These are phyloP conservation scores for Wickerhamomyces chaumierensis DNA, from an alignment of 805 yeast genomes.

Conservation along the genomic window DNA sequence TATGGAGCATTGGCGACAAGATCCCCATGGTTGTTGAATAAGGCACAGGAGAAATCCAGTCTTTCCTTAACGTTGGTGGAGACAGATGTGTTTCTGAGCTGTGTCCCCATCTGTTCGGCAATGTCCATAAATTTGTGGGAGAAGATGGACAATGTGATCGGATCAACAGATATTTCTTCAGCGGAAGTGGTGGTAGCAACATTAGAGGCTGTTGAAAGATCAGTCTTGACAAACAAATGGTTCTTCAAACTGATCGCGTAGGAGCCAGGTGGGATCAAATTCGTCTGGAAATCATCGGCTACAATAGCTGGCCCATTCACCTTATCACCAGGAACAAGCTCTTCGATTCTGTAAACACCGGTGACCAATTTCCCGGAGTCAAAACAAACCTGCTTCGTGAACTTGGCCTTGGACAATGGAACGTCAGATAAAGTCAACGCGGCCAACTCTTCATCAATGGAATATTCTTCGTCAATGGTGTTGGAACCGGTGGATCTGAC, in stretches of 20 bases:
- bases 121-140: slow-evolving; percentile 83
- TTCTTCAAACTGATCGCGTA: slow-evolving; percentile 43
- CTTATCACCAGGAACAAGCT: slow-evolving; percentile 38
- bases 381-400: slow-evolving; percentile 44
- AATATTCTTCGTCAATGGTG: slow-evolving; percentile 25
- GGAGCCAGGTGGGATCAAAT: slow-evolving; percentile 55
- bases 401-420: slow-evolving; percentile 19
- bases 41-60: slow-evolving; percentile 75
- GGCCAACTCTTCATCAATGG: slow-evolving; percentile 43
- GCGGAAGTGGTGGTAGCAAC: slow-evolving; percentile 8
- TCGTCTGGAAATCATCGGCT: slow-evolving; percentile 75
- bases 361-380: slow-evolving; percentile 37
- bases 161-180: slow-evolving; percentile 33
- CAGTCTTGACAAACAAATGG: slow-evolving; percentile 43
- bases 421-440: slow-evolving; percentile 20
- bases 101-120: slow-evolving; percentile 83
- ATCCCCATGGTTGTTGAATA: slow-evolving; percentile 67
- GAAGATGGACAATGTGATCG: slow-evolving; percentile 64
- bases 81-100: slow-evolving; percentile 69
- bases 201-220: slow-evolving; percentile 16
- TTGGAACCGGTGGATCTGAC: slow-evolving; percentile 66
- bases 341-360: slow-evolving; percentile 44
- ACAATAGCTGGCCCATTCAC: slow-evolving; percentile 66
- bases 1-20: slow-evolving; percentile 84
- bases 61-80: slow-evolving; percentile 79